Evolutionary conservation across 2,329 filamentous ascomycete genomes (phyloP), one percentile per base, ranked within the genome.

Genomic region (Alternaria ventricosa): DNA sequence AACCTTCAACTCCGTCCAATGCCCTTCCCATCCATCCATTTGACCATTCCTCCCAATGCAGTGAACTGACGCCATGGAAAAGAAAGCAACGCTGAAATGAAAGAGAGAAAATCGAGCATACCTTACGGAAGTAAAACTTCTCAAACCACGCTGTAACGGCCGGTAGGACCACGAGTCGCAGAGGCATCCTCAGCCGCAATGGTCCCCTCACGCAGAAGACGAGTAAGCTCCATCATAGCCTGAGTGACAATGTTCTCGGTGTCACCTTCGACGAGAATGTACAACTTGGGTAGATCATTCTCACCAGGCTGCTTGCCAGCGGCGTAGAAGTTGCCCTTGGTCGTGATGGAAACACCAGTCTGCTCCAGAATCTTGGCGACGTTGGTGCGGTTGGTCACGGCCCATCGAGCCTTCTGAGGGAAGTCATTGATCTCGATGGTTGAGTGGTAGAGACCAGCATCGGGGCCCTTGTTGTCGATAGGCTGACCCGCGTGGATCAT

Each of bases 361-460:
- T 92, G 88, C 76, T 99, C 96, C 68, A 99, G 87, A 72, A 99
- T 97, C 85, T 98, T 99, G 71, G 95, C 94, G 61, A 99, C 96
- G 75, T 99, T 99, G 36, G 96, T 98, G 69, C 96, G 89, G 80
- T 99, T 99, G 43, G 96, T 99, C 82, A 99, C 96, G 11, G 94
- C 95, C 96, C 96, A 99, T 72, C 96, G 89, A 68, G 96, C 96
- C 85, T 97, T 98, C 80, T 99, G 96, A 33, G 96, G 96, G 81
- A 98, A 98, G 82, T 99, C 96, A 81, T 99, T 99, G 87, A 99
- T 99, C 81, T 98, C 96, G 65, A 99, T 86, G 5, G 95, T 98
- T 15, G 96, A 94, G 79, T 99, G 96, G 86, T 94, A 99, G 0
- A 94, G 94, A 55, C 96, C 96, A 4, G 96, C 96, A 80, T 99